A percentile compares a stretch with the other conserved stretches of the same genome.
phyloP scores from a whole-genome alignment of 768 basidiomycete species.

The Coprinopsis strossmayeri region DNA sequence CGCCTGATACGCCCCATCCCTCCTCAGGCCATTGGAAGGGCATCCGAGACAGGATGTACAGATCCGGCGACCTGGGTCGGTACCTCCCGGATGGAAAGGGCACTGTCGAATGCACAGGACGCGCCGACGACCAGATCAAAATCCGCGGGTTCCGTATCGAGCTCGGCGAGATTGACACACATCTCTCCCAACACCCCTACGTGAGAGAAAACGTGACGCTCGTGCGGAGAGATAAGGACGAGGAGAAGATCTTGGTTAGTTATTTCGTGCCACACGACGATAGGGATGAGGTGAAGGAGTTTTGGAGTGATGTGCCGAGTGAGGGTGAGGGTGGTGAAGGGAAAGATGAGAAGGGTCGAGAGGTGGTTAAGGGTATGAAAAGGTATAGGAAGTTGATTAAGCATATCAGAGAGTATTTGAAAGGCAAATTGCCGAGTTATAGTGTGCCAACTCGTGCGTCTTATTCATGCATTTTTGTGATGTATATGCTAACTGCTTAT shows the following conservation, averaged over 20 bases:
- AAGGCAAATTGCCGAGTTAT: constrained; percentile 94
- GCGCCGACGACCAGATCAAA: constrained; percentile 98
- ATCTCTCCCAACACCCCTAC: constrained; percentile 87
- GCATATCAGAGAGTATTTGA: constrained; percentile 90
- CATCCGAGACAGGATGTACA: constrained; percentile 94
- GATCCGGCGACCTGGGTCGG: constrained; percentile 93
- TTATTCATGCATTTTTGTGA: constrained; percentile 6
- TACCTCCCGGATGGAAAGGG: constrained; percentile 89
- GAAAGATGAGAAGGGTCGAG: constrained; percentile 15
- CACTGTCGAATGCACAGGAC: constrained; percentile 94
- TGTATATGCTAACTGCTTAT: background rate
- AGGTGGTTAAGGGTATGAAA: constrained; percentile 68
- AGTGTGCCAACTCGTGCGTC: constrained; percentile 81
- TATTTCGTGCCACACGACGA: constrained; percentile 94
- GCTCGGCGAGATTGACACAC: constrained; percentile 91
- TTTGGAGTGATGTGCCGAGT: constrained; percentile 60
- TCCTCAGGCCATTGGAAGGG: constrained; percentile 90
- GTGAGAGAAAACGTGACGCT: constrained; percentile 98
- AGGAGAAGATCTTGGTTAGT: constrained; percentile 96
- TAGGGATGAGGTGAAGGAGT: constrained; percentile 56
- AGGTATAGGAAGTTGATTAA: constrained; percentile 86
- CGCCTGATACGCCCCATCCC: constrained; percentile 51
- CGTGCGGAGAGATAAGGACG: constrained; percentile 95
- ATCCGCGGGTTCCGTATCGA: constrained; percentile 99
- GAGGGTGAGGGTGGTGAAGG: constrained; percentile 36